These are phyloP conservation scores for Peronospora tabacina DNA, from an alignment of 352 stramenopile species.

Conservation along the genomic window DNA sequence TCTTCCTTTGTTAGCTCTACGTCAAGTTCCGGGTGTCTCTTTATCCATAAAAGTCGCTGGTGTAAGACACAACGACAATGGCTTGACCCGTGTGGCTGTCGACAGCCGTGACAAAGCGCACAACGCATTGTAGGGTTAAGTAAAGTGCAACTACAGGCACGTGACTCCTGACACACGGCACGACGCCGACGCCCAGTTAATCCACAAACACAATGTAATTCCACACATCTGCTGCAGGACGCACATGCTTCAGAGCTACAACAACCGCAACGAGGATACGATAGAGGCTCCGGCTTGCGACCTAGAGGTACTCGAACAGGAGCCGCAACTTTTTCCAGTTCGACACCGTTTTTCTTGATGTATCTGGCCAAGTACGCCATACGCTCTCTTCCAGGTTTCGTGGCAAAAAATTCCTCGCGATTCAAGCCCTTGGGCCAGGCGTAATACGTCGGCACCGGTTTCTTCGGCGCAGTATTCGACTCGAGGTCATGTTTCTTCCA, in stretches of 20 bases:
- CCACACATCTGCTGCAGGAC: slow-evolving; percentile 46
- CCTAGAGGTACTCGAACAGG: slow-evolving; percentile 12
- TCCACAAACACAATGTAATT: slow-evolving; percentile 53
- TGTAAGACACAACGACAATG: slow-evolving; percentile 66
- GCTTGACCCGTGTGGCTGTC: slow-evolving; percentile 22
- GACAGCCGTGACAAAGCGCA: slow-evolving; percentile 49
- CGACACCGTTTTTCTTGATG: slow-evolving; percentile 21
- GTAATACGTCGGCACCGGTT: slow-evolving; percentile 8
- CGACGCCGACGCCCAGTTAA: slow-evolving; percentile 15
- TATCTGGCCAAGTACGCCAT: slow-evolving; percentile 25
- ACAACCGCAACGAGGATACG: slow-evolving; percentile 40
- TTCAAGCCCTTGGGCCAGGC: slow-evolving; percentile 19
- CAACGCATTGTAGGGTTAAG: slow-evolving; percentile 30
- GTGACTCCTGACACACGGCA: slow-evolving; percentile 49
- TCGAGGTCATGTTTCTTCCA: slow-evolving; percentile 4
- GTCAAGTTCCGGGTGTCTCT: slow-evolving; percentile 18
- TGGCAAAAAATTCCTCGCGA: slow-evolving; percentile 17
- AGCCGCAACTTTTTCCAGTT: slow-evolving; percentile 13
- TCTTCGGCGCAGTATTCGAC: background rate
- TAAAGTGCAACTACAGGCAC: slow-evolving; percentile 49
- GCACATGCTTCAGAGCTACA: slow-evolving; percentile 39
- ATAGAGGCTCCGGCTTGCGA: slow-evolving; percentile 15
- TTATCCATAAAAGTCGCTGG: slow-evolving; percentile 23
- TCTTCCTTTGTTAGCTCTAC: slow-evolving; percentile 13
- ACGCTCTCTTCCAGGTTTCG: slow-evolving; percentile 21